phyloP scores from a whole-genome alignment of 2,329 filamentous ascomycete species.

The Myriosclerotinia scirpicola region DNA sequence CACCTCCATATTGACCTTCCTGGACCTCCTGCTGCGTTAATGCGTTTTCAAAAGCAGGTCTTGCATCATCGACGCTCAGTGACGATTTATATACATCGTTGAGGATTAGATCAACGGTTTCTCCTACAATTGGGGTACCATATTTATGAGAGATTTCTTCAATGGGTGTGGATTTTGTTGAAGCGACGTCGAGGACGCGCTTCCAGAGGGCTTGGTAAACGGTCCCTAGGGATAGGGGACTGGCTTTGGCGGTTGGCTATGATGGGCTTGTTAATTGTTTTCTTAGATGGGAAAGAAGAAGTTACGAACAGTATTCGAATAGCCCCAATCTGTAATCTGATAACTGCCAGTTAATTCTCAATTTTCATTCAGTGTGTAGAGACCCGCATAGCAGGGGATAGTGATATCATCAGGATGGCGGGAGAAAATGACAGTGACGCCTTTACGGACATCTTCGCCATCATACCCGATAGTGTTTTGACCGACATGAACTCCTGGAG shows the following conservation, averaged over 20 bases:
- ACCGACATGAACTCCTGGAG: conserved; percentile 36
- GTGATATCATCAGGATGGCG: conserved; percentile 35
- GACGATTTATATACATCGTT: conserved; percentile 58
- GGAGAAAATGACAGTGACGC: conserved; percentile 39
- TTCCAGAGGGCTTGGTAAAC: conserved; percentile 39
- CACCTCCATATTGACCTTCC: conserved; percentile 65
- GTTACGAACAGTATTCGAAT: conserved; percentile 34
- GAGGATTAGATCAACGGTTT: conserved; percentile 63
- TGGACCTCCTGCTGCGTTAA: conserved; percentile 49
- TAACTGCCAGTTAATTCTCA: conserved; percentile 38
- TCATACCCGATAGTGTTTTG: conserved; percentile 38
- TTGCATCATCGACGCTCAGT: conserved; percentile 54
- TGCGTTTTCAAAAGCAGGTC: conserved; percentile 54
- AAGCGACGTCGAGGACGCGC: conserved; percentile 30
- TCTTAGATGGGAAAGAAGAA: too few relatives aligned
- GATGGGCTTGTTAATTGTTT: too few relatives aligned
- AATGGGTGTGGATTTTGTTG: conserved; percentile 25
- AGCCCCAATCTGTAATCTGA: conserved; percentile 39
- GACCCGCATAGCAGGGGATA: conserved; percentile 38
- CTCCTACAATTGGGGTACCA: conserved; percentile 54
- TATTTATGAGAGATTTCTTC: conserved; percentile 38
- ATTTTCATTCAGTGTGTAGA: conserved; percentile 39
- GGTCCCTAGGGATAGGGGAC: conserved; percentile 44
- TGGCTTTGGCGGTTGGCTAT: conserved; percentile 42
- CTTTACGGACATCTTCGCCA: conserved; percentile 32